phyloP scores from a whole-genome alignment of 768 basidiomycete genomes.

The Mycena leptocephala region DNA sequence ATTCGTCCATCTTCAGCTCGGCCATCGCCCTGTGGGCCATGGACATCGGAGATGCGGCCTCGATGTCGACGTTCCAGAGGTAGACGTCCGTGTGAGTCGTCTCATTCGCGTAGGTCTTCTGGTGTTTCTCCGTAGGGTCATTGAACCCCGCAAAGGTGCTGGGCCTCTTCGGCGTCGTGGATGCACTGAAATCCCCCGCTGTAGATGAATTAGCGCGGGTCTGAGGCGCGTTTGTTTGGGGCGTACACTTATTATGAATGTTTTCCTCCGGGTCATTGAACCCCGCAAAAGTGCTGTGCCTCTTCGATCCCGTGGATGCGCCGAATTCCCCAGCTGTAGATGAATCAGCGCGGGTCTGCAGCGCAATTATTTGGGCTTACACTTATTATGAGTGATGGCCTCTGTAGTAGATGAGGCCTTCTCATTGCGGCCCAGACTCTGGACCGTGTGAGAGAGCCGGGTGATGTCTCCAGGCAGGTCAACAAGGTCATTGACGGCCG shows the following conservation, averaged over 20 bases:
- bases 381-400: background rate
- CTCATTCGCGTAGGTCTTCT: background rate
- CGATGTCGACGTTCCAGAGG: background rate
- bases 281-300: too few species aligned
- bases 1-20: background rate
- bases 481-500: background rate
- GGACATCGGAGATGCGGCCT: background rate
- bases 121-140: background rate
- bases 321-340: too few species aligned
- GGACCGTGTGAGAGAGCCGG: background rate
- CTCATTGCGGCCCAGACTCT: background rate
- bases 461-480: background rate
- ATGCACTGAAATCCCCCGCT: background rate
- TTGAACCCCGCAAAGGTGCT: background rate
- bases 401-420: background rate
- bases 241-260: background rate
- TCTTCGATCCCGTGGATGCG: too few species aligned
- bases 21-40: background rate
- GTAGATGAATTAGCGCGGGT: too few species aligned
- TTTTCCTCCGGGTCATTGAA: too few species aligned
- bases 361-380: too few species aligned
- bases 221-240: background rate
- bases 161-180: background rate
- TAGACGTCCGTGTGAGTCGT: background rate
- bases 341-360: too few species aligned